Base-by-base conservation (phyloP, 2,329 filamentous ascomycete species). In the Zasmidium cellare region DNA sequence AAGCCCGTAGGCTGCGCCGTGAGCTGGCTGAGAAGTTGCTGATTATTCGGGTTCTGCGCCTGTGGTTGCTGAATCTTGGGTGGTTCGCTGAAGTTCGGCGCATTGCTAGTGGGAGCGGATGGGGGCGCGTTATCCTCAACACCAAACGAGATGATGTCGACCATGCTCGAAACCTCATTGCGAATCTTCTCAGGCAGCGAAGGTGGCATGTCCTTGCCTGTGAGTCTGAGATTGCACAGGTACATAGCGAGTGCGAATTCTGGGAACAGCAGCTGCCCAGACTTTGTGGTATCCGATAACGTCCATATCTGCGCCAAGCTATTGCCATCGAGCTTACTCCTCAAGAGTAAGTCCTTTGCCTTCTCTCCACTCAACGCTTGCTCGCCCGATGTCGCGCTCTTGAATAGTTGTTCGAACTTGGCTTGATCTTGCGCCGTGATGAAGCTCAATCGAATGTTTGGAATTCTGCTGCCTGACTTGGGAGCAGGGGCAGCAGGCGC, bases 231-330 rank as follows among this genome's bases (percentile, higher is more conserved):
- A 71, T 97, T 99, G 81, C 94, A 99, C 28, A 99, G 85, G 69
- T 99, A 99, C 94, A 99, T 97, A 61, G 94, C 91, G 57, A 99
- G 81, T 7, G 94, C 94, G 65, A 99, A 99, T 76, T 99, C 94
- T 45, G 94, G 94, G 72, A 99, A 99, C 71, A 97, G 89, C 28
- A 99, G 84, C 75, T 97, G 92, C 47, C 94, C 94, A 14, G 93
- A 94, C 74, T 96, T 93, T 49, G 94, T 99, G 9, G 94, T 97
- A 76, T 99, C 94, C 48, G 92, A 90, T 20, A 99, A 79, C 19
- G 91, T 91, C 92, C 93, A 99, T 68, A 99, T 96, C 67, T 96
- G 90, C 20, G 92, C 94, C 65, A 99, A 79, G 58, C 91, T 88
- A 71, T 92, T 88, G 18, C 94, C 92, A 57, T 93, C 84, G 46